Base-by-base conservation (phyloP, 805 yeast species). In the Hemisphaericaspora nanyangensis region DNA sequence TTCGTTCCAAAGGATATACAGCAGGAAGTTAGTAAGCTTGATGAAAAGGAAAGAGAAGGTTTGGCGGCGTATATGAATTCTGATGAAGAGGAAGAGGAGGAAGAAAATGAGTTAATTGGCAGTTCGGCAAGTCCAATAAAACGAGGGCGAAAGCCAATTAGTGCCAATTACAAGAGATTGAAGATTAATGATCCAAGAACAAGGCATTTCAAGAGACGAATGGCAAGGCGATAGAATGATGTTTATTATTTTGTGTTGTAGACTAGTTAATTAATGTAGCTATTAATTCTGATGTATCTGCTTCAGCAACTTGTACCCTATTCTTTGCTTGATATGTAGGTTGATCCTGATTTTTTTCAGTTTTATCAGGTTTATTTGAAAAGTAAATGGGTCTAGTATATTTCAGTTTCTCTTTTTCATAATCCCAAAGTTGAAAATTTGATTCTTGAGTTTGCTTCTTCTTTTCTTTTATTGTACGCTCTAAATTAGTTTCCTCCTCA, bases 301-400 rank as follows among this genome's bases (percentile, higher is more conserved):
- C 28, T 10, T 27, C 8, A 3, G 27, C 39, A 31, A 61, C 49
- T 39, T 63, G 69, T 4, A 63, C 65, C 39, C 67, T 47, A 7
- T 49, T 39, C 34, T 47, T 44, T 25, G 30, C 15, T 16, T 11
- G 27, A 12, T 11, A 11, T 11, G 18, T 10, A n/a, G 12, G 26
- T 16, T 5, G 11, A 26, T 20, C 22, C 10, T 28, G 13, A 13
- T 18, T 10, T 6, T 17, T 12, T 17, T 15, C 6, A 15, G 26
- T 4, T 15, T 20, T 16, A 22, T 6, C 7, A 7, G 31, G 5
- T 16, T 29, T 34, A 15, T 43, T 24, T 4, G 40, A n/a, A 11
- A 58, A 39, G 47, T 77, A 79, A 0, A 62, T 57, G 0, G 83
- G 82, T 38, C 69, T 74, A 35, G 65, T 71, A 79, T 85, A 82